These are phyloP conservation scores for Geotrichum europaeum DNA, from an alignment of 1,139 yeast genomes.

Conservation along the genomic window DNA sequence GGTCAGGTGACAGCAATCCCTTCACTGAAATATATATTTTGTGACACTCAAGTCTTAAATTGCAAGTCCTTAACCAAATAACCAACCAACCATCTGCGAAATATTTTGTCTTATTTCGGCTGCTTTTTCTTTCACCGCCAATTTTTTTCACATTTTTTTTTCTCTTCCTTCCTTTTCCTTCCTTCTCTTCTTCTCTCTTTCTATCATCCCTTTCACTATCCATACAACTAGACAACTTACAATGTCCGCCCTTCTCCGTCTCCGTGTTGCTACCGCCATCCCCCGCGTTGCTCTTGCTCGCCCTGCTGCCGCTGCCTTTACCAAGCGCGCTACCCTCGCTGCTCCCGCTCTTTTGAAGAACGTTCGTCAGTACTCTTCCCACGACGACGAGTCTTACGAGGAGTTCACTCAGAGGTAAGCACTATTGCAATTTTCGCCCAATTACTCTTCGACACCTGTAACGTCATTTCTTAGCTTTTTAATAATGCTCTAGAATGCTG, in stretches of 20 bases:
- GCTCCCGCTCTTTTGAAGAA: slow-evolving; percentile 23
- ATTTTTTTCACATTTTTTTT: slow-evolving; percentile 1
- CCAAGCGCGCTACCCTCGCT: slow-evolving; percentile 31
- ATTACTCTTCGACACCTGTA: background rate
- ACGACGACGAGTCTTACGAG: slow-evolving; percentile 86
- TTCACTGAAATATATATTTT: background rate
- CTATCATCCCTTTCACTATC: slow-evolving; percentile 2
- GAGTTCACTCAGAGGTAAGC: slow-evolving; percentile 66
- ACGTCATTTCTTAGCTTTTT: background rate
- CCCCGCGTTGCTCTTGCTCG: slow-evolving; percentile 22
- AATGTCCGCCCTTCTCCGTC: slow-evolving; percentile 21
- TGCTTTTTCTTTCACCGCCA: background rate
- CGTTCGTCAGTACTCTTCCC: slow-evolving; percentile 61
- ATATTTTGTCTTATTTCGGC: slow-evolving; percentile 6
- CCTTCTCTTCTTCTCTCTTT: background rate
- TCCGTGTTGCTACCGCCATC: slow-evolving; percentile 21
- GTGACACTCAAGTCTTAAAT: background rate
- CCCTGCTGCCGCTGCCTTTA: slow-evolving; percentile 19
- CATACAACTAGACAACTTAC: slow-evolving; percentile 12
- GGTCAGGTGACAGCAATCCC: background rate
- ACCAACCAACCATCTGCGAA: slow-evolving; percentile 13
- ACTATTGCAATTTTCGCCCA: background rate
- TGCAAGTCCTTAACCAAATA: background rate
- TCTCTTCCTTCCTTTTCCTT: background rate
- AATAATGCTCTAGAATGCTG: background rate